Conservation (phyloP, 2,329 filamentous ascomycete genomes). For the Pseudogymnoascus sp. region DNA sequence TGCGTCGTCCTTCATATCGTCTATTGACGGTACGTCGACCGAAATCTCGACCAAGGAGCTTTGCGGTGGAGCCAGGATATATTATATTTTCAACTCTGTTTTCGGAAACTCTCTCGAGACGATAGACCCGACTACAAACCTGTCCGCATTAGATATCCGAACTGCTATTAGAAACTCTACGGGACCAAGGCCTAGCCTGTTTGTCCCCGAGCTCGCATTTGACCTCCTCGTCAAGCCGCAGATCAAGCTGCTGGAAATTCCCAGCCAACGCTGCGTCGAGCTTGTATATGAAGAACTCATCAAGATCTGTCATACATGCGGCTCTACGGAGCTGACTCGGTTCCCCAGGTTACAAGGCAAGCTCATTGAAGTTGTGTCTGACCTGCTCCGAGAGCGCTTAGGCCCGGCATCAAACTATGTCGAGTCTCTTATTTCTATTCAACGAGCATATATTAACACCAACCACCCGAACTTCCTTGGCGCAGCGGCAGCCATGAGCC, state of each 20-base stretch:
- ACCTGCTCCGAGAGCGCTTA: conserved; percentile 83
- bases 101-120: conserved; percentile 95
- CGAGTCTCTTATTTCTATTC: conserved; percentile 93
- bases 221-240: conserved; percentile 96
- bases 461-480: conserved; percentile 98
- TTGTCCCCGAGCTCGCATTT: conserved; percentile 95
- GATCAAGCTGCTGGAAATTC: conserved; percentile 92
- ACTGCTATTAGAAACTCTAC: conserved; percentile 98
- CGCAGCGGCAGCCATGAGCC: conserved; percentile 93
- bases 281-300: conserved; percentile 98
- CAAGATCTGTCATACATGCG: conserved; percentile 98
- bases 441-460: conserved; percentile 97
- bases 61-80: conserved; percentile 88
- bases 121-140: conserved; percentile 91
- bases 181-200: conserved; percentile 86
- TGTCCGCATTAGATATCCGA: conserved; percentile 88
- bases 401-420: conserved; percentile 87
- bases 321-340: conserved; percentile 83
- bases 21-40: conserved; percentile 95
- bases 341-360: conserved; percentile 93
- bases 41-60: conserved; percentile 98
- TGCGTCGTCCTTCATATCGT: conserved; percentile 94
- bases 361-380: conserved; percentile 95
- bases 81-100: conserved; percentile 98
- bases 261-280: conserved; percentile 93